Percentiles rank a stretch among this genome's conserved stretches.
phyloP scores from a whole-genome alignment of 768 basidiomycete genomes.

The Collybia sp. region DNA sequence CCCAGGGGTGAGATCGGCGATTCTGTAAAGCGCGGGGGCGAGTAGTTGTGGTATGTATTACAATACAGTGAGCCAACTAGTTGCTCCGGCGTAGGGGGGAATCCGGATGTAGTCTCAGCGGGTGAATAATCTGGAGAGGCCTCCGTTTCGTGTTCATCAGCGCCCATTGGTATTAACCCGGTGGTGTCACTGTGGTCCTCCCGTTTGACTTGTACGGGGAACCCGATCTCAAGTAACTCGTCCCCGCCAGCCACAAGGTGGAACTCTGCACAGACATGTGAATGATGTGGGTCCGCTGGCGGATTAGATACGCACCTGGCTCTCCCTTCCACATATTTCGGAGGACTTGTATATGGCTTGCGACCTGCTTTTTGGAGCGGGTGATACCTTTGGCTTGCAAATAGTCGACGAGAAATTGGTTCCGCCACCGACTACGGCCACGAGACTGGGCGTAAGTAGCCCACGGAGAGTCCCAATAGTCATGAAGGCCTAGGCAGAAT shows the following conservation, averaged over 20 bases:
- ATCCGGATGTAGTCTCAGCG: conserved; percentile 37
- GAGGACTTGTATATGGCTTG: conserved; percentile 83
- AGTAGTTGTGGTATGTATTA: conserved; percentile 1
- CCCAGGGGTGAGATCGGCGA: conserved; percentile 1
- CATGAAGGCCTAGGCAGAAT: conserved; percentile 50
- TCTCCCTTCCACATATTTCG: conserved; percentile 89
- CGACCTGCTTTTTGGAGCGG: conserved; percentile 83
- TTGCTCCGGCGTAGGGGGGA: conserved; percentile 40
- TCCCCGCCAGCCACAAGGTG: conserved; percentile 79
- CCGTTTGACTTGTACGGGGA: conserved; percentile 49
- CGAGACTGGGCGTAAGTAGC: conserved; percentile 68
- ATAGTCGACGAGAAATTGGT: conserved; percentile 83
- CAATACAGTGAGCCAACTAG: conserved; percentile 5
- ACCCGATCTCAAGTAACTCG: conserved; percentile 49
- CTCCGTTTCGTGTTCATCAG: conserved; percentile 34
- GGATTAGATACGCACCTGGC: conserved; percentile 41
- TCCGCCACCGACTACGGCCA: conserved; percentile 76
- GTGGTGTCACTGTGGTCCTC: conserved; percentile 46
- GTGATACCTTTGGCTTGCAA: conserved; percentile 64
- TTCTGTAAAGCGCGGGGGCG: background rate
- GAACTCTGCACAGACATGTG: conserved; percentile 43
- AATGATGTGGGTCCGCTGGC: conserved; percentile 3
- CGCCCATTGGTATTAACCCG: conserved; percentile 39
- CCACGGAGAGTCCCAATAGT: conserved; percentile 80
- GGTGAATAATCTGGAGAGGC: conserved; percentile 43